Conservation (phyloP, 331 rosid species). For the Quercus phellos region DNA sequence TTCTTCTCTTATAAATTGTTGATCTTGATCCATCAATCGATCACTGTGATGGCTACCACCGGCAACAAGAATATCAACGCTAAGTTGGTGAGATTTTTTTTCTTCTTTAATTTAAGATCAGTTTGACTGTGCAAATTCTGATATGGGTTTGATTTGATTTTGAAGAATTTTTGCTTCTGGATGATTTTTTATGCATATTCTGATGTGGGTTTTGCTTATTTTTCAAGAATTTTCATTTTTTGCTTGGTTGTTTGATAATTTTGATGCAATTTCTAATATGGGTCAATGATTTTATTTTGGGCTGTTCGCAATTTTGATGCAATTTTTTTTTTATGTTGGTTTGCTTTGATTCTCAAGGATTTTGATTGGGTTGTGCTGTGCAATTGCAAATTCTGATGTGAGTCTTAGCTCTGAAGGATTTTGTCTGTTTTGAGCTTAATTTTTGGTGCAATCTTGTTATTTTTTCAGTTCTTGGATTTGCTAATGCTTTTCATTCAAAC, state of each 20-base stretch:
- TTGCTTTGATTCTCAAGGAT: background rate
- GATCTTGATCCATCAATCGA: background rate
- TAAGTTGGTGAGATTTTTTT: conserved; percentile 38
- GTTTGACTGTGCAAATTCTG: background rate
- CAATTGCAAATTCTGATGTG: background rate
- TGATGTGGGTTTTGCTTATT: conserved; percentile 14
- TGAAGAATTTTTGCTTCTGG: background rate
- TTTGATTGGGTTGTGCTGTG: background rate
- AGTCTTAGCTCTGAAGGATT: background rate
- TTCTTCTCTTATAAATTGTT: background rate
- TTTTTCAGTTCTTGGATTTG: background rate
- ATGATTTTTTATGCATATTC: background rate
- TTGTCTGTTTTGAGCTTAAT: background rate
- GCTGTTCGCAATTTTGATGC: too few species aligned
- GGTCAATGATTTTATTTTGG: background rate
- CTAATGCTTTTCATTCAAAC: background rate
- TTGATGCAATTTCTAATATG: background rate
- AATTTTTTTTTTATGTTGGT: background rate
- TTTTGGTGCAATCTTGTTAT: background rate
- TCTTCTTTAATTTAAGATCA: background rate
- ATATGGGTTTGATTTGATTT: background rate
- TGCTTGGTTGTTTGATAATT: background rate
- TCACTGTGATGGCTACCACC: conserved; percentile 43
- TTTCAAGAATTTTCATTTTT: background rate
- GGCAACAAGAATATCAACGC: conserved; percentile 53